Base-by-base conservation (phyloP, 345 rosid genomes). In the Bruguiera gymnorhiza region DNA sequence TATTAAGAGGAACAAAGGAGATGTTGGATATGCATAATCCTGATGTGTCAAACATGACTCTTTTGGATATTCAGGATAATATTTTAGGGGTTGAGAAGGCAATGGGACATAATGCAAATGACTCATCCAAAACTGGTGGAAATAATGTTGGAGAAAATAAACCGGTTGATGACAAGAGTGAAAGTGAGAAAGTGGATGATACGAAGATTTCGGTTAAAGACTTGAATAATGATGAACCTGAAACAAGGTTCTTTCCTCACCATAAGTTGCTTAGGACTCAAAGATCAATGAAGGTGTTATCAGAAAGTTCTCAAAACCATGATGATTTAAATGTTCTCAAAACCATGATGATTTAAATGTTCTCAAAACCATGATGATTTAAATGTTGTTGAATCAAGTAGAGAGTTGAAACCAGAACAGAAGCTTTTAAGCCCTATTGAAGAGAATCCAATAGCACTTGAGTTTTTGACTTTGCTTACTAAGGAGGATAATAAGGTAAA, bases 181-280 rank as follows among this genome's bases (percentile, higher is more conserved):
- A 79, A 75, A 21, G 43, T 67, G 74, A 60, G 74, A 77, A 67
- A 73, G 74, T 50, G 60, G 73, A 57, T 7, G 79, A 60, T 39
- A 76, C 32, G 11, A 86, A 81, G 76, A 19, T 68, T 73, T 84
- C 77, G 0, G 87, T 82, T 64, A 90, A 85, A 76, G 92, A 81
- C 46, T 67, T 90, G 79, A 86, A 78, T 51, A 76, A 75, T 56
- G 90, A 86, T 71, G 93, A 89, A 74, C 77, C 92, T 29, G 98
- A 96, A 81, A 95, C 87, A 56, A 89, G 96, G 53, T 85, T 96
- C n/a, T 86, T 96, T 79, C 99, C 99, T 75, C 97, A 90, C 81
- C 98, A 90, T 48, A 92, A 86, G 80, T 79, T 96, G 88, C 90
- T 92, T 5, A 82, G 86, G 75, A 79, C 76, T 68, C 80, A 95